These are phyloP conservation scores for Venturia aucupariae DNA, from an alignment of 2,329 filamentous ascomycete species.

Conservation along the genomic window DNA sequence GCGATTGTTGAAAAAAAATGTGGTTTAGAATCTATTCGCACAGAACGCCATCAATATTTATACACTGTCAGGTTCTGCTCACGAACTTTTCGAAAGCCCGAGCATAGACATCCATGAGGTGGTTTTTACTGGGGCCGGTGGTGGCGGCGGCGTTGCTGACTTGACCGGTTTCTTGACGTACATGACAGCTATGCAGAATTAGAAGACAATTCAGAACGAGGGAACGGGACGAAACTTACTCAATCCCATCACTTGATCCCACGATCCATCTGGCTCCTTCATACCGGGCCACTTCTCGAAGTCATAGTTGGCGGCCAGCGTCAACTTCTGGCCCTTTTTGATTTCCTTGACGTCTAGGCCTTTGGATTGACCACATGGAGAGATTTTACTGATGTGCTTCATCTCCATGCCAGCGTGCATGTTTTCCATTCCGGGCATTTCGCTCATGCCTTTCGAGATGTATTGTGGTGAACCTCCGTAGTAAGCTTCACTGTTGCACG, in stretches of 20 bases:
- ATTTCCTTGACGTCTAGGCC: background rate
- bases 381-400: constrained; percentile 8
- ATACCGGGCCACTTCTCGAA: constrained; percentile 10
- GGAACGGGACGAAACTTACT: background rate
- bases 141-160: background rate
- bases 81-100: too few species aligned
- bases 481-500: constrained; percentile 1
- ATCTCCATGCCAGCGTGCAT: background rate
- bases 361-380: background rate
- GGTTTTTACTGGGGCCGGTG: too few species aligned
- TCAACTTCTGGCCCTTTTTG: constrained; percentile 12
- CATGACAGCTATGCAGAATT: background rate
- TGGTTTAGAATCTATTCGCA: too few species aligned
- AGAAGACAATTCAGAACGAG: background rate
- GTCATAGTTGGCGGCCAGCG: constrained; percentile 11
- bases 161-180: background rate
- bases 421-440: background rate
- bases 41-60: too few species aligned
- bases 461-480: constrained; percentile 8
- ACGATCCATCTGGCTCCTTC: constrained; percentile 5
- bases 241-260: constrained; percentile 14
- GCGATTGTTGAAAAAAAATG: too few species aligned
- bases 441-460: background rate
- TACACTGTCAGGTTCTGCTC: too few species aligned
- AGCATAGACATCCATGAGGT: too few species aligned